Conservation (phyloP, 441 rosid species). For the Populus trichocarpa region DNA sequence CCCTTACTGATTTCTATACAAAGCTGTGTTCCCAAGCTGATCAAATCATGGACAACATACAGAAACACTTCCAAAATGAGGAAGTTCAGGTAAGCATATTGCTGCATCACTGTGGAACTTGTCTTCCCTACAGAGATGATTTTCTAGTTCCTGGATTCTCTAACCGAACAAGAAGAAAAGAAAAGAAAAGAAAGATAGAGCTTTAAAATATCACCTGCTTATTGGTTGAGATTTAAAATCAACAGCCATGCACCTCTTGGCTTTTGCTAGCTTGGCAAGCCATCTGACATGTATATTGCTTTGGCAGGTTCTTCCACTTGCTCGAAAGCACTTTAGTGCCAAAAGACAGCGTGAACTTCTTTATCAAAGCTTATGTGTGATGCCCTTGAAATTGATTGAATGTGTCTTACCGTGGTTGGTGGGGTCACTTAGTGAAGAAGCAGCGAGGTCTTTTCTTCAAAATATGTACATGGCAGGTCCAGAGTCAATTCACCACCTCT, state of each 20-base stretch:
- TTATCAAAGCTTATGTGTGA: constrained; percentile 68
- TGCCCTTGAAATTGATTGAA: constrained; percentile 78
- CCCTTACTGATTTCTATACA: constrained; percentile 52
- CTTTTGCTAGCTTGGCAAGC: neutral
- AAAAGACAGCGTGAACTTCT: constrained; percentile 72
- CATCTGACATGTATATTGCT: constrained; percentile 17
- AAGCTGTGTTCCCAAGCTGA: constrained; percentile 63
- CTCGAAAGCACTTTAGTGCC: constrained; percentile 64
- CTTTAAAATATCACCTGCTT: neutral
- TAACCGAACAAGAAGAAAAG: neutral
- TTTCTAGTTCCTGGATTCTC: neutral
- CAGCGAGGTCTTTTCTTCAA: constrained; percentile 56
- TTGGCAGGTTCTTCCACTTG: constrained; percentile 72
- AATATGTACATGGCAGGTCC: constrained; percentile 73
- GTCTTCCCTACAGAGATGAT: neutral
- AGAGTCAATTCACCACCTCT: constrained; percentile 8
- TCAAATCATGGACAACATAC: constrained; percentile 59
- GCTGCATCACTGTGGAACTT: neutral
- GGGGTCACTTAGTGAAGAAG: constrained; percentile 51
- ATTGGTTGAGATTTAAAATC: constrained; percentile 6
- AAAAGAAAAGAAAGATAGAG: neutral
- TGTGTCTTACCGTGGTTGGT: constrained; percentile 76
- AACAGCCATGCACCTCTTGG: neutral
- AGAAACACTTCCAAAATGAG: constrained; percentile 66
- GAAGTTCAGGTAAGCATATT: constrained; percentile 57